Conservation (phyloP, 768 basidiomycete genomes). For the Tylopilus rubrobrunneus region DNA sequence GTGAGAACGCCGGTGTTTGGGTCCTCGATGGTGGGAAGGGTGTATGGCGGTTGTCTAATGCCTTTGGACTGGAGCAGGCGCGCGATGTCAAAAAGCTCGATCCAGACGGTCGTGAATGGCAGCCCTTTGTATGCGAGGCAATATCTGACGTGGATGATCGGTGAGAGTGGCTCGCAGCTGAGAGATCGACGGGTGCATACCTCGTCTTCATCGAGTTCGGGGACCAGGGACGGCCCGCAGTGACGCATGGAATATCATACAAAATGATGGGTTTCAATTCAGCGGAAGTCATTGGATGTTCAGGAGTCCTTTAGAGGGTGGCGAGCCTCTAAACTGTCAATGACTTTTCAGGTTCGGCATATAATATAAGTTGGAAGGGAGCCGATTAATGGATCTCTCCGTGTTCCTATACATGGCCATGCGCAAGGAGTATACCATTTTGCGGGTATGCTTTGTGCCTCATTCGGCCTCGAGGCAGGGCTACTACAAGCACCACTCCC, state of each 20-base stretch:
- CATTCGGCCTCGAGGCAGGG: too few relatives aligned
- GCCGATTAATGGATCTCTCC: too few relatives aligned
- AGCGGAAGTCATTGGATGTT: too few relatives aligned
- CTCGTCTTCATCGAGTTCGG: constrained; percentile 27
- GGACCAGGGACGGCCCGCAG: constrained; percentile 33
- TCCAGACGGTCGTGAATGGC: constrained; percentile 13
- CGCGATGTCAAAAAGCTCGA: constrained; percentile 44
- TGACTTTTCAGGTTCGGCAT: too few relatives aligned
- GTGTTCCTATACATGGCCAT: too few relatives aligned
- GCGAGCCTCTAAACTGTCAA: too few relatives aligned
- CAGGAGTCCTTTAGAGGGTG: too few relatives aligned
- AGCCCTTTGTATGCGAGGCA: constrained; percentile 15
- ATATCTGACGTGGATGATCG: constrained; percentile 3
- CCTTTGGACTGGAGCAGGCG: constrained; percentile 20
- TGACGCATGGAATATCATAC: constrained; percentile 33
- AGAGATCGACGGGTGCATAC: not conserved
- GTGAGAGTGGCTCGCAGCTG: too few relatives aligned
- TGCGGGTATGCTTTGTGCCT: too few relatives aligned
- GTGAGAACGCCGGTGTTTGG: constrained; percentile 36
- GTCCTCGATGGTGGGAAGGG: constrained; percentile 50
- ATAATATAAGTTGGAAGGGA: too few relatives aligned
- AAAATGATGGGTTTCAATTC: constrained; percentile 26
- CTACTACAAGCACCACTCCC: too few relatives aligned
- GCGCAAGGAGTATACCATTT: too few relatives aligned
- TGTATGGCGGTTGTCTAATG: constrained; percentile 32